Percentiles rank a stretch among this genome's conserved stretches.
These are phyloP conservation scores for Paraglomus occultum DNA, from an alignment of 192 early-diverging fungal species.

Conservation along the genomic window DNA sequence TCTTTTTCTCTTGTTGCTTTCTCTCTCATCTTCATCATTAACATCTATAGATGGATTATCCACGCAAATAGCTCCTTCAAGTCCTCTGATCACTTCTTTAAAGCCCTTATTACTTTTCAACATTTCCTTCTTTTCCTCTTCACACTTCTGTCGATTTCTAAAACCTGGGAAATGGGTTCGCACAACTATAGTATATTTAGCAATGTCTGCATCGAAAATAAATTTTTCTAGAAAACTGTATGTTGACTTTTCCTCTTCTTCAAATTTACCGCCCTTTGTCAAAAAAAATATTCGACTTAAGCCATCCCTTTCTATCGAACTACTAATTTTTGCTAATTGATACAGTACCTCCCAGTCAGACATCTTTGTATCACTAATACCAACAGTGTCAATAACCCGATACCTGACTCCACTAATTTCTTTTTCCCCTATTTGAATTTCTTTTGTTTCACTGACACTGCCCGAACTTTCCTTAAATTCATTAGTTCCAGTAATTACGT, in stretches of 20 bases:
- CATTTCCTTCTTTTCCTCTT: neutral
- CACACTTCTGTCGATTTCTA: neutral
- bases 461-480: constrained; percentile 10
- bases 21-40: too few species aligned
- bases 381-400: constrained; percentile 20
- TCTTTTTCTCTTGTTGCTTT: too few species aligned
- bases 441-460: neutral
- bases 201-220: constrained; percentile 5
- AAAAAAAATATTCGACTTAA: constrained; percentile 9
- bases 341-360: neutral
- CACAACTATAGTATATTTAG: constrained; percentile 4
- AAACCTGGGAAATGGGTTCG: neutral
- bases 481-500: constrained; percentile 10
- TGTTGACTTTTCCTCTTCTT: neutral
- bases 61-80: constrained; percentile 3
- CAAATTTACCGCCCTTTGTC: constrained; percentile 3
- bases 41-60: constrained; percentile 8
- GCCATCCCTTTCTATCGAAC: neutral
- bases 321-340: neutral
- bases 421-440: neutral
- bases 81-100: neutral
- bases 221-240: neutral
- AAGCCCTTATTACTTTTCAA: neutral
- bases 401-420: neutral
- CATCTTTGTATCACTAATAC: constrained; percentile 1